phyloP scores from a whole-genome alignment of 169 alveolate species.

The Cystoisospora suis region DNA sequence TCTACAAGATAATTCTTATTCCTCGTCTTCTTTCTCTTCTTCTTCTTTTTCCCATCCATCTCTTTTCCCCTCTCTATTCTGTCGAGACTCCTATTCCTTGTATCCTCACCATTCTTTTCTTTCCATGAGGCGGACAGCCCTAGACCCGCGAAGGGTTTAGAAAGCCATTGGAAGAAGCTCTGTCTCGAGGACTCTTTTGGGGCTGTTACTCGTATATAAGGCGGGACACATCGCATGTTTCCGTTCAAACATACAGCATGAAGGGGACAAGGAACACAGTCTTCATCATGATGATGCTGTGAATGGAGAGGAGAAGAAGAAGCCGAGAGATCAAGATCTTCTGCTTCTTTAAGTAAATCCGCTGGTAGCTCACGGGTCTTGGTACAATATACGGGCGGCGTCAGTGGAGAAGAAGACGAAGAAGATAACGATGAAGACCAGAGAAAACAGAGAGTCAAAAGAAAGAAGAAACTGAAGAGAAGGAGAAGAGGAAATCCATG shows the following conservation, averaged over 20 bases:
- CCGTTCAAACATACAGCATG: slow-evolving; percentile 19
- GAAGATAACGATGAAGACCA: background rate
- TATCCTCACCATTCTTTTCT: no score
- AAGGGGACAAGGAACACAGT: background rate
- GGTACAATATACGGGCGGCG: background rate
- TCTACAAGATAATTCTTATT: no score
- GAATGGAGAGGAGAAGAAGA: background rate
- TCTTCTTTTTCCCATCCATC: no score
- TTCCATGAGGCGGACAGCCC: no score
- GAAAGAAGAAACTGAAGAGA: background rate
- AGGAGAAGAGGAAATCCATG: background rate
- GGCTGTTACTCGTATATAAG: background rate
- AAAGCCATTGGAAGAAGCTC: no score
- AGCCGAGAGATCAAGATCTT: no score
- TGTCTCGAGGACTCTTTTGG: no score
- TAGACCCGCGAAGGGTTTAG: no score
- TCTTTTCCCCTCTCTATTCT: no score
- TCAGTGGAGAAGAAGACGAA: no score
- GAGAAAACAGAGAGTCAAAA: background rate
- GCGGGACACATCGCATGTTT: slow-evolving; percentile 14
- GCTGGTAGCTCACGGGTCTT: background rate
- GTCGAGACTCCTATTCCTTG: no score
- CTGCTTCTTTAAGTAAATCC: background rate
- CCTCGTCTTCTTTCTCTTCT: no score
- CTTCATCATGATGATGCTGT: background rate